Evolutionary conservation across 768 basidiomycete genomes (phyloP), one percentile per base, ranked within the genome.

Genomic region (Crassisporium funariophilum): DNA sequence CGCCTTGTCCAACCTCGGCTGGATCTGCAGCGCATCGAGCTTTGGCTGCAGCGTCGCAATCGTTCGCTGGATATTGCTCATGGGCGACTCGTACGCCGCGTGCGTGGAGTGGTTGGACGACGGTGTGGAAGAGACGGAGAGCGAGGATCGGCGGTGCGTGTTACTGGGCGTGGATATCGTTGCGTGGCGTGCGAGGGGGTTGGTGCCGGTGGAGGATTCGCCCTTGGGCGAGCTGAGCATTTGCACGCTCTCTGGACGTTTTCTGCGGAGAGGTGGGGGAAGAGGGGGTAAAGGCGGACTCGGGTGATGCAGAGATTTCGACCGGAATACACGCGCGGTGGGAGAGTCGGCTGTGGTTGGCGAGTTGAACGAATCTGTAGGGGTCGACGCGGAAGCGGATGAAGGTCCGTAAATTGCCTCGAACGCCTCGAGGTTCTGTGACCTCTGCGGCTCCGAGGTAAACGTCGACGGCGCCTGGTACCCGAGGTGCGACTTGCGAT

Each of bases 171-270:
- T 13, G 27, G 27, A 29, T 29, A 29, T 7, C 27, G 27, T 29
- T n/a, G n/a, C n/a, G n/a, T n/a, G n/a, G n/a, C n/a, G n/a, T n/a
- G n/a, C n/a, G n/a, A n/a, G n/a, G n/a, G n/a, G n/a, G n/a, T n/a
- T n/a, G n/a, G n/a, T n/a, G n/a, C n/a, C n/a, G n/a, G n/a, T n/a
- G n/a, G n/a, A n/a, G n/a, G n/a, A n/a, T n/a, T n/a, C n/a, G n/a
- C n/a, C 39, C 54, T 57, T 29, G 55, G 63, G 44, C 38, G 58
- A 41, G 46, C 58, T 43, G 46, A 71, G 49, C 3, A 83, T 54
- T 52, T 86, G 84, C 35, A 81, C 72, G 54, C 84, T 88, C 55
- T 86, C 84, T 0, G 84, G 86, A 1, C 86, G 72, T 36, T 70
- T 75, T 8, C 78, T 67, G 7, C 77, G 69, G 4, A 71, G 62